Base-by-base conservation (phyloP, 805 yeast genomes). In the Saturnispora dispora region DNA sequence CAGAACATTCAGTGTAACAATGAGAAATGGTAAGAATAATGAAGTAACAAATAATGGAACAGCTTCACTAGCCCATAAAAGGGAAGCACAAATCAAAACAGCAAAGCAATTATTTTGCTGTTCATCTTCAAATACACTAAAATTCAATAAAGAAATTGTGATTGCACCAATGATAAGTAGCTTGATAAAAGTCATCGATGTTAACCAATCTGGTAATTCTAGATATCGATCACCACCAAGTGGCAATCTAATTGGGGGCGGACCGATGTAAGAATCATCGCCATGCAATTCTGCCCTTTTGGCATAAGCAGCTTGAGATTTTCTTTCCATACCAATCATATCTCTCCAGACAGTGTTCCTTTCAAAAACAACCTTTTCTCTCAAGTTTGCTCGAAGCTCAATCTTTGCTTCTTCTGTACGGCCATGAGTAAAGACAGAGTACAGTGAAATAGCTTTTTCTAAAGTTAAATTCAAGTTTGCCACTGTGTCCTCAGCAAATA, bases 301-400 rank as follows among this genome's bases (percentile, higher is more conserved):
- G 9, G 75, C 65, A 46, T 70, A 56, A 2, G 90, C 89, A 20
- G 88, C 88, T 60, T 89, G 91, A 0, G 90, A 73, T 60, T 86
- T 86, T 58, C 96, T 77, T 64, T 90, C 96, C 59, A 90, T 68
- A 22, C 93, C 91, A 63, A 91, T 84, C 84, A 91, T 83, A 66
- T 91, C 97, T 63, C 93, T 83, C 99, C 99, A 91, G 28, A 91
- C 97, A 0, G 97, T 91, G 65, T 89, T 89, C 66, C 99, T 78
- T 69, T 91, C 98, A 95, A 96, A 91, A 18, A 90, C 96, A 35
- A 91, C 86, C 65, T 91, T 95, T 60, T 91, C 99, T 56, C 97
- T 75, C 56, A 91, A 69, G 56, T 76, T 76, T 3, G 78, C 69
- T 56, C 73, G 71, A 51, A 78, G 66, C 48, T 76, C 81, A 39